Percentiles rank a stretch among this genome's conserved stretches.
Conservation (phyloP, 257 asterid species). For the Rehmannia glutinosa region DNA sequence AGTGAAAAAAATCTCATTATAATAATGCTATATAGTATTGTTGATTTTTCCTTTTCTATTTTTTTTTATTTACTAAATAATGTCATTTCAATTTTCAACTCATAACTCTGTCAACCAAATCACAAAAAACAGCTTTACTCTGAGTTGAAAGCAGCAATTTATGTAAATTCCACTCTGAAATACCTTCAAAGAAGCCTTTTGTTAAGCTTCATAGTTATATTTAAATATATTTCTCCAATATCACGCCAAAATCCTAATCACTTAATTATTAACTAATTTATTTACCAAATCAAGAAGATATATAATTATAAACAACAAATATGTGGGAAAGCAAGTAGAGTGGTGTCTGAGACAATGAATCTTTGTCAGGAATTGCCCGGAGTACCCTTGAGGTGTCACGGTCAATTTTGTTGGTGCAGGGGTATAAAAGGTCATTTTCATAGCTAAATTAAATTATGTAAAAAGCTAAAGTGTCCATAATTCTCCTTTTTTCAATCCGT, state of each 20-base stretch:
- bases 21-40: no score
- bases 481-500: constrained; percentile 37
- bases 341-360: constrained; percentile 8
- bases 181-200: constrained; percentile 26
- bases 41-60: no score
- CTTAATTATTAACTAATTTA: no score
- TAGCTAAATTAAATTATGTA: constrained; percentile 29
- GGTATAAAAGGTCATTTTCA: constrained; percentile 35
- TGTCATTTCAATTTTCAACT: constrained; percentile 1
- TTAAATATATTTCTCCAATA: no score
- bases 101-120: constrained; percentile 29
- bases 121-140: constrained; percentile 38
- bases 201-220: no score
- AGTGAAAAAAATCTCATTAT: not conserved
- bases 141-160: constrained; percentile 27
- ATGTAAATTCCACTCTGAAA: no score
- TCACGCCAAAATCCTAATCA: no score
- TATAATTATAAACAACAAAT: constrained; percentile 14
- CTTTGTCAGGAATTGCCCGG: constrained; percentile 37
- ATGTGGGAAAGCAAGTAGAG: not conserved
- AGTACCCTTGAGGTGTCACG: constrained; percentile 53
- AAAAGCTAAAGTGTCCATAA: constrained; percentile 47
- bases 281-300: constrained; percentile 22
- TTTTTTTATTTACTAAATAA: not conserved
- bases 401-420: constrained; percentile 28